Base-by-base conservation (phyloP, 129 eudicot genomes). In the Logfia minima region DNA sequence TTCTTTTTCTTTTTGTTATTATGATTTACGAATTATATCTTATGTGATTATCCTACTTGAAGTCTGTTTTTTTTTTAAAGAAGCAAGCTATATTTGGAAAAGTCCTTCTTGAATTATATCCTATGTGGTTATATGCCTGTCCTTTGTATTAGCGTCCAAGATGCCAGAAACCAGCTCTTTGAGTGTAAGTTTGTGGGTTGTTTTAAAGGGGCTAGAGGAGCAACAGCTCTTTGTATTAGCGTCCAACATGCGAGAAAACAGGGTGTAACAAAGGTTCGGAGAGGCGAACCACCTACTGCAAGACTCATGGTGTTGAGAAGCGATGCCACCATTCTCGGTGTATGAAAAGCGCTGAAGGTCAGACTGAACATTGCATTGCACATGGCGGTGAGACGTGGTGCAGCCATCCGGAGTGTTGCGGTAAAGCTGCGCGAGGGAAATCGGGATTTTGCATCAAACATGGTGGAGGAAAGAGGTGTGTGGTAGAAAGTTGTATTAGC, bases 91-190 rank as follows among this genome's bases (percentile, higher is more conserved):
- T 32, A 32, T 32, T 32, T 32, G 35, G 6, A 32, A 32, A 32
- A 32, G 35, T 32, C 35, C 35, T 32, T 32, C 6, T 4, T 32
- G 0, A 32, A 32, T 6, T 32, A 32, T 6, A n/a, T n/a, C n/a
- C n/a, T 97, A 3, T 96, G 98, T 60, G 98, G 98, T 2, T 93
- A 93, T 69, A 87, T 93, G 93, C 87, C 93, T 11, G 78, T 86
- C 1, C 92, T 93, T 77, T 82, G 87, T 70, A 24, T 39, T 91
- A 71, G 96, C 92, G 26, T 70, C 98, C 98, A 14, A 70, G 88
- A 24, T 24, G 26, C 26, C 26, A 24, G 26, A 24, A 24, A 24
- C 26, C 26, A 24, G 26, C 26, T 24, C 26, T 24, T 24, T 24
- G 26, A 24, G 71, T 86, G 96, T 82, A 85, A 84, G 75, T 88